A percentile compares a stretch with the other conserved stretches of the same genome.
These are phyloP conservation scores for Tetradesmus obliquus DNA, from an alignment of 139 green algal genomes.

Conservation along the genomic window DNA sequence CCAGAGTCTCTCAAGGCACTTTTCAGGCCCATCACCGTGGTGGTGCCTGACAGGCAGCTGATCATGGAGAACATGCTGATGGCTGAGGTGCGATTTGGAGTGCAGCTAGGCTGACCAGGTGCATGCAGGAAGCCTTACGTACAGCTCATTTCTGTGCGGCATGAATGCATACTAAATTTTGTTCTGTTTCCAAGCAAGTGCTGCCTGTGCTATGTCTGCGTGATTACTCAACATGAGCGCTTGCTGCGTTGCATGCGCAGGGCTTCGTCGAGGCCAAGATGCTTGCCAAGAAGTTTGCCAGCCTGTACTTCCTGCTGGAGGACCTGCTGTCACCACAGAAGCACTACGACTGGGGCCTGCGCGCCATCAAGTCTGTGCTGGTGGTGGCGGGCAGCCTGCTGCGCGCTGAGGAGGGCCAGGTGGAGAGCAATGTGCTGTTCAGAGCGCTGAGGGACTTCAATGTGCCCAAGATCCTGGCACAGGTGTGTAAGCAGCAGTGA, in stretches of 20 bases:
- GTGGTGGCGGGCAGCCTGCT: constrained; percentile 84
- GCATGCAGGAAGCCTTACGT: background rate
- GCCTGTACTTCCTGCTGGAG: constrained; percentile 87
- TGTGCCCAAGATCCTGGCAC: constrained; percentile 84
- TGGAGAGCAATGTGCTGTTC: constrained; percentile 89
- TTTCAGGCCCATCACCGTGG: constrained; percentile 89
- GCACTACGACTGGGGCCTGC: constrained; percentile 90
- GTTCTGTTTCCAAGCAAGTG: background rate
- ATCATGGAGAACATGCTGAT: constrained; percentile 95
- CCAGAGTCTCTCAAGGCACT: constrained; percentile 89
- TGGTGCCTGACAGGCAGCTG: constrained; percentile 88
- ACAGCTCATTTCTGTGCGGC: no score
- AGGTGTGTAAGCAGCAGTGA: constrained; percentile 10
- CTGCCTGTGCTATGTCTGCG: no score
- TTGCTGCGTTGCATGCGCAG: constrained; percentile 43
- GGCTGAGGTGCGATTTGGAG: constrained; percentile 55
- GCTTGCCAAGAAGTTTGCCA: constrained; percentile 88
- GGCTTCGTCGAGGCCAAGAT: constrained; percentile 88
- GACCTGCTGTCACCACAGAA: constrained; percentile 89
- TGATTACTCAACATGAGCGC: no score
- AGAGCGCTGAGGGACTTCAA: constrained; percentile 89
- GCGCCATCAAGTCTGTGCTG: constrained; percentile 89
- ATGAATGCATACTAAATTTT: background rate
- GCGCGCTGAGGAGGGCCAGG: constrained; percentile 83
- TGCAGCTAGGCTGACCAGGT: background rate